Evolutionary conservation across 2,329 filamentous ascomycete species (phyloP).

Genomic region (Neopestalotiopsis sp.): DNA sequence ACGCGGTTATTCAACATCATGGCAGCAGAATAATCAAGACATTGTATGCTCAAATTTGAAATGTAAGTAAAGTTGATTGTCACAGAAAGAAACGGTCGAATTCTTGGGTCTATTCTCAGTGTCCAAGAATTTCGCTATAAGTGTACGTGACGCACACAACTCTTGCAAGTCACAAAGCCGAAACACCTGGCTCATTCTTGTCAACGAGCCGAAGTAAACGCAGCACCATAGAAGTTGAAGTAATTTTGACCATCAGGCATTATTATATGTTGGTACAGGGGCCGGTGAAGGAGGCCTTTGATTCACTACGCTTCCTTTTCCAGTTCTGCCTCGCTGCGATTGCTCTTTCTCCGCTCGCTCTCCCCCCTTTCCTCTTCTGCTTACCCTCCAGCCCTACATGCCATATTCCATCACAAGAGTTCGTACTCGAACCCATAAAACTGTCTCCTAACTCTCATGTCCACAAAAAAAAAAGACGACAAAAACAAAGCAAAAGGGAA

Average conservation of each 20-base stretch:
- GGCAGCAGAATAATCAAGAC: too few species aligned
- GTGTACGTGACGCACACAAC: too few species aligned
- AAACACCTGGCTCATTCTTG: too few species aligned
- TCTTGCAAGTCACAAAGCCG: too few species aligned
- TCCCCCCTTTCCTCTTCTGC: constrained; percentile 17
- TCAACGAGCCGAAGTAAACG: too few species aligned
- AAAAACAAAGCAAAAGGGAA: constrained; percentile 15
- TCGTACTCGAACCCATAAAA: not conserved
- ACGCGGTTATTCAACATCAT: too few species aligned
- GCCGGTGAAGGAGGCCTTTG: constrained; percentile 11
- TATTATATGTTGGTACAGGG: constrained; percentile 17
- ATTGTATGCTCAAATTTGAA: too few species aligned
- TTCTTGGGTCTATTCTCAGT: too few species aligned
- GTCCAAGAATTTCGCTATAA: too few species aligned
- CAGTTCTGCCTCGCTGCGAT: not conserved
- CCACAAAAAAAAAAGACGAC: not conserved
- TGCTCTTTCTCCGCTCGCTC: not conserved
- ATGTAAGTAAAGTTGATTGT: too few species aligned
- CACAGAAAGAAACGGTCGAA: too few species aligned
- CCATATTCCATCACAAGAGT: constrained; percentile 5
- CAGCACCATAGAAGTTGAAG: not conserved
- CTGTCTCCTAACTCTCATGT: constrained; percentile 10
- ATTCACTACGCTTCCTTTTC: constrained; percentile 14
- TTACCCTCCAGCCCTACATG: constrained; percentile 15
- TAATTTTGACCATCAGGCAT: not conserved